A percentile compares a stretch with the other conserved stretches of the same genome.
Conservation (phyloP, 345 rosid genomes). For the Angophora floribunda region DNA sequence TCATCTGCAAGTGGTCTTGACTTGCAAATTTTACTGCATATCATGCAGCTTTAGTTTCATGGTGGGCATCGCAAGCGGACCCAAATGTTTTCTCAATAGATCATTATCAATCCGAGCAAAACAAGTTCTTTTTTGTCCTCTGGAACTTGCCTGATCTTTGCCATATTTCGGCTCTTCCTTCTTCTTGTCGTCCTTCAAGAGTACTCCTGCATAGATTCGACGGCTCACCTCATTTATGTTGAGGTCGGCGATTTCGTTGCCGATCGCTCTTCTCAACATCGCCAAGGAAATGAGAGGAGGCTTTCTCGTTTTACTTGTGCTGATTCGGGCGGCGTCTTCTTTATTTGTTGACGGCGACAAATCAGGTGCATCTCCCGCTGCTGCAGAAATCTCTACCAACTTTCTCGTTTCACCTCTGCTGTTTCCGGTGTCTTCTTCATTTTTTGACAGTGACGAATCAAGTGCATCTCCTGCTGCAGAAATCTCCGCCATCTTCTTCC, state of each 20-base stretch:
- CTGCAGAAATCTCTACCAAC: background rate
- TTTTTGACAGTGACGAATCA: too few species aligned
- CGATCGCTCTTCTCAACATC: background rate
- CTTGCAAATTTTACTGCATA: too few species aligned
- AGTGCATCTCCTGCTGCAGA: too few species aligned
- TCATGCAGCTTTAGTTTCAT: background rate
- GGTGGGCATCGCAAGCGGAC: background rate
- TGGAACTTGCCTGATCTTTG: background rate
- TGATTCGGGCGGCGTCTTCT: background rate
- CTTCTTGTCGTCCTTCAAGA: background rate
- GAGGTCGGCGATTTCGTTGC: background rate
- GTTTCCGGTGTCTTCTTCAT: too few species aligned
- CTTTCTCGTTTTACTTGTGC: background rate
- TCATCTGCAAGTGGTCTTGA: background rate
- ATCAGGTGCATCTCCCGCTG: too few species aligned
- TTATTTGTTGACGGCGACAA: too few species aligned
- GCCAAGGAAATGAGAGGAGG: too few species aligned
- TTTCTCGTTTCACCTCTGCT: too few species aligned
- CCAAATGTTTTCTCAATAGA: background rate
- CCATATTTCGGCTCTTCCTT: background rate
- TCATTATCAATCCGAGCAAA: background rate
- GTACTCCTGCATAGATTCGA: too few species aligned
- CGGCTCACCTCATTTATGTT: background rate
- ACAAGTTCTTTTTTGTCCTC: background rate
- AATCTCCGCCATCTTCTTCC: background rate